Percentiles rank a stretch among this genome's conserved stretches.
phyloP scores from a whole-genome alignment of 2,329 filamentous ascomycete species.

The Aspergillus floridensis region DNA sequence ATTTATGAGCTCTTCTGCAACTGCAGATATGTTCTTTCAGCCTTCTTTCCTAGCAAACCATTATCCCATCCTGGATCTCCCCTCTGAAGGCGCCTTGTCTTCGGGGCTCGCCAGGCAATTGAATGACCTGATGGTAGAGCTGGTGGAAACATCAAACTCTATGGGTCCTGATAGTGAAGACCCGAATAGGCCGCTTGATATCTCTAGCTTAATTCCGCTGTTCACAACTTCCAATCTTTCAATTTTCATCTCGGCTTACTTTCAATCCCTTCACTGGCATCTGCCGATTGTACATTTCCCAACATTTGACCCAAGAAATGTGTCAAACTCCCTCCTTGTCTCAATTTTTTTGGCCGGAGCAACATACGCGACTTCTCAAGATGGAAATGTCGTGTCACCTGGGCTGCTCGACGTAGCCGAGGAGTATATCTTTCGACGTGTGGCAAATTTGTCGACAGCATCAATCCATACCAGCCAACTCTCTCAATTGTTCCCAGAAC shows the following conservation, averaged over 20 bases:
- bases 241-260: slow-evolving; percentile 28
- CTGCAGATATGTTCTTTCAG: slow-evolving; percentile 14
- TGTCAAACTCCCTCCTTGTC: slow-evolving; percentile 26
- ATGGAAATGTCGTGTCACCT: slow-evolving; percentile 17
- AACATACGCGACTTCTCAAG: slow-evolving; percentile 23
- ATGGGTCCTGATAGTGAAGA: slow-evolving; percentile 15
- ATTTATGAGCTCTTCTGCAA: slow-evolving; percentile 14
- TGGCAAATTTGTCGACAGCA: slow-evolving; percentile 20
- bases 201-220: slow-evolving; percentile 21
- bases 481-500: slow-evolving; percentile 10
- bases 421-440: slow-evolving; percentile 30
- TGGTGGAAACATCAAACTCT: slow-evolving; percentile 30
- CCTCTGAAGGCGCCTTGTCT: slow-evolving; percentile 11
- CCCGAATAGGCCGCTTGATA: slow-evolving; percentile 10
- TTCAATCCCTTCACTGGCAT: slow-evolving; percentile 34
- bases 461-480: slow-evolving; percentile 11
- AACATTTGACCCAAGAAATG: slow-evolving; percentile 28
- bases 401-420: slow-evolving; percentile 29
- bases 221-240: slow-evolving; percentile 28
- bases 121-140: slow-evolving; percentile 23
- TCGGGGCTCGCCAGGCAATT: slow-evolving; percentile 26
- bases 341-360: slow-evolving; percentile 30
- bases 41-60: slow-evolving; percentile 14
- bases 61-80: slow-evolving; percentile 17
- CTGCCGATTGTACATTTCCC: slow-evolving; percentile 32